Base-by-base conservation (phyloP, 306 rosid genomes). In the Potentilla sterilis region DNA sequence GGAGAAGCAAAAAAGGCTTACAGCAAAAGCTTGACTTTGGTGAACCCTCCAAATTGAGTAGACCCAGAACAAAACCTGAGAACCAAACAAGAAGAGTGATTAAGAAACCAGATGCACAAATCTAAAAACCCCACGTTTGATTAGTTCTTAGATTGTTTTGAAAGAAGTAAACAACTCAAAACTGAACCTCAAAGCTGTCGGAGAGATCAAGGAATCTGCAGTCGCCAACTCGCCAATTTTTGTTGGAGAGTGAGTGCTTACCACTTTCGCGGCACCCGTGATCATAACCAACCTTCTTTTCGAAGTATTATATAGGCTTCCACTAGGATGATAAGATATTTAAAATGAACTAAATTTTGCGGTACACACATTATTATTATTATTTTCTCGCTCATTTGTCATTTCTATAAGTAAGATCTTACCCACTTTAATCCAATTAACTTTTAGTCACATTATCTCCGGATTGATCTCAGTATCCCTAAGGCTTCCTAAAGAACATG, bases 251-350 rank as follows among this genome's bases (percentile, higher is more conserved):
- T 4, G 55, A 49, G 7, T 10, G 34, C 35, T 22, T 21, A 21
- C 63, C 28, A 57, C 63, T 21, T 21, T 21, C 14, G 63, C 34
- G 28, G 63, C 63, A 3, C 62, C 28, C 58, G 9, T 51, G 18
- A 19, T 51, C 22, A 19, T 6, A 5, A 55, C 62, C 4, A 55
- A 6, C 32, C 32, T 55, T 21, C 14, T 21, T 21, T 21, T 55
- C 62, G 34, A 57, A 22, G 21, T 57, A 57, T 57, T 57, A 57
- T 18, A 51, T 1, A 46, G 9, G 35, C 15, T 57, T 57, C 63
- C 63, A 9, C 63, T 57, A 9, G 13, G 61, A 55, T n/a, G 61
- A 55, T 55, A 55, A 55, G 61, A 55, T 55, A 55, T 55, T 55
- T n/a, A 21, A 55, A 55, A 55, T 9, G 61, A 21, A 55, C 32